phyloP scores from a whole-genome alignment of 495 filamentous ascomycete species.

The Aspergillus indologenus region DNA sequence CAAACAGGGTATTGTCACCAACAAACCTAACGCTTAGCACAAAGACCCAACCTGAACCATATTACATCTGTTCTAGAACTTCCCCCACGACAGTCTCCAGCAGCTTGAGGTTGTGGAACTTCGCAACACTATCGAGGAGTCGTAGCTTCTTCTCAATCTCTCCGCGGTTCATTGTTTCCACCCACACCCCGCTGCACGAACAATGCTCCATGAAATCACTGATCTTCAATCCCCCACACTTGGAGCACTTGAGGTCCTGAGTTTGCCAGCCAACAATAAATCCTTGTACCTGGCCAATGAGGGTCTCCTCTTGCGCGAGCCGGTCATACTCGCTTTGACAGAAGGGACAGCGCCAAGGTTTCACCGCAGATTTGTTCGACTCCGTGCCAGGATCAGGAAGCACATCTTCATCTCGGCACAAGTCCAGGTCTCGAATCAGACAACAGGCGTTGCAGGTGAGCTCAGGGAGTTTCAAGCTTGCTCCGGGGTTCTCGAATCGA shows the following conservation, averaged over 20 bases:
- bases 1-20: slow-evolving; percentile 9
- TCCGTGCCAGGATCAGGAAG: slow-evolving; percentile 52
- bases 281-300: slow-evolving; percentile 74
- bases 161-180: slow-evolving; percentile 63
- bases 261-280: slow-evolving; percentile 75
- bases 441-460: slow-evolving; percentile 86
- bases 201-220: slow-evolving; percentile 99
- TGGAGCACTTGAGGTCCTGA: slow-evolving; percentile 83
- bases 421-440: slow-evolving; percentile 80
- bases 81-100: slow-evolving; percentile 69
- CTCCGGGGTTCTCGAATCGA: slow-evolving; percentile 80
- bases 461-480: slow-evolving; percentile 66
- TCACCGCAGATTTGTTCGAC: slow-evolving; percentile 34
- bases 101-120: slow-evolving; percentile 77
- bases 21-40: slow-evolving; percentile 14
- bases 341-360: slow-evolving; percentile 72
- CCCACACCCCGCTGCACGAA: slow-evolving; percentile 84
- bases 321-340: slow-evolving; percentile 74
- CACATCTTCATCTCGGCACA: slow-evolving; percentile 88
- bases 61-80: slow-evolving; percentile 42
- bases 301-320: slow-evolving; percentile 74
- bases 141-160: slow-evolving; percentile 62
- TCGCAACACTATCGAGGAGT: slow-evolving; percentile 71
- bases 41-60: slow-evolving; percentile 16
- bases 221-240: slow-evolving; percentile 53